A percentile compares a stretch with the other conserved stretches of the same genome.
phyloP scores from a whole-genome alignment of 108 stramenopile genomes.

The Bacterosira constricta region DNA sequence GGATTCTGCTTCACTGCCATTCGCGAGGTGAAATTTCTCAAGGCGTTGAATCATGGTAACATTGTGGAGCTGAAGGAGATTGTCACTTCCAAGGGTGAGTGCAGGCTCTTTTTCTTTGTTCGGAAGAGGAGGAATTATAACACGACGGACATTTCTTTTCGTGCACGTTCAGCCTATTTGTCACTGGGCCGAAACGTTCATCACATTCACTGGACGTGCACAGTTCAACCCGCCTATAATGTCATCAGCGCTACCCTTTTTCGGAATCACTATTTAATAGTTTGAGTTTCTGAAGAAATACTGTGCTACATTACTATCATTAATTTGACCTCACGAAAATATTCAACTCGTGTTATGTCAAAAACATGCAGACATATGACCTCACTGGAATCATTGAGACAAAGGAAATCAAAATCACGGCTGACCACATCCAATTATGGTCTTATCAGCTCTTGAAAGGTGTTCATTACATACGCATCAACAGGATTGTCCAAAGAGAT shows the following conservation, averaged over 20 bases:
- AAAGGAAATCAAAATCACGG: conserved; percentile 77
- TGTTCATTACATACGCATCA: conserved; percentile 90
- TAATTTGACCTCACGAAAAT: conserved; percentile 6
- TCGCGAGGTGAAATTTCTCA: conserved; percentile 92
- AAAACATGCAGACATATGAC: conserved; percentile 73
- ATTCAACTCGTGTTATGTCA: background rate
- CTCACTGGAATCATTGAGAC: conserved; percentile 83
- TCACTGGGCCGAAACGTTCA: too few relatives aligned
- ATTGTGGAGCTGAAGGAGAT: conserved; percentile 89
- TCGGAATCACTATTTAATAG: conserved; percentile 39
- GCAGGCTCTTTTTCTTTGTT: background rate
- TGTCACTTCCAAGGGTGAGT: conserved; percentile 89
- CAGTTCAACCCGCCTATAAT: conserved; percentile 82
- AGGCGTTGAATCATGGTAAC: conserved; percentile 83
- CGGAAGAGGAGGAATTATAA: background rate
- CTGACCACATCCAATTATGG: conserved; percentile 90
- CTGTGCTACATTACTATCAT: conserved; percentile 37
- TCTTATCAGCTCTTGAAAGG: conserved; percentile 88
- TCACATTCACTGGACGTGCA: conserved; percentile 62
- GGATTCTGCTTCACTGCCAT: conserved; percentile 92
- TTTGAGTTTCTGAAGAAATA: conserved; percentile 12
- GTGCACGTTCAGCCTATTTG: conserved; percentile 50
- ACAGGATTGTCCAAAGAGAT: conserved; percentile 93
- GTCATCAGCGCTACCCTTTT: conserved; percentile 60
- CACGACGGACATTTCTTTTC: conserved; percentile 68